Conservation (phyloP, 2,329 filamentous ascomycete species). For the Alternaria sp. region DNA sequence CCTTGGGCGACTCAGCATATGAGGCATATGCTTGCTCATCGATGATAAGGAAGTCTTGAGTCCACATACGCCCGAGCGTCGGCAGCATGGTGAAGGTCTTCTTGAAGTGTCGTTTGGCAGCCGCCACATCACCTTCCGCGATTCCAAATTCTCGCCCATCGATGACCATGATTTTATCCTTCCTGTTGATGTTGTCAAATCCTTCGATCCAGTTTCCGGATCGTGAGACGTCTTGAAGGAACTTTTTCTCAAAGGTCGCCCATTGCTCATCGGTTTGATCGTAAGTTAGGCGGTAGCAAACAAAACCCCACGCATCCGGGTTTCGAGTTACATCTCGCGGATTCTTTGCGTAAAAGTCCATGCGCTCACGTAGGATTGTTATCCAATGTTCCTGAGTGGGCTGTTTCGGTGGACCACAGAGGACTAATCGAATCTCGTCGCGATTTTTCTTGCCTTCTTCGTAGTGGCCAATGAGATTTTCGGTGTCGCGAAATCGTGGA, state of each 20-base stretch:
- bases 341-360: conserved; percentile 20
- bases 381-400: conserved; percentile 28
- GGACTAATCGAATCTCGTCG: conserved; percentile 14
- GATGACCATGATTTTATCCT: conserved; percentile 13
- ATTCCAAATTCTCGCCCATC: conserved; percentile 26
- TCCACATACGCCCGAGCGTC: conserved; percentile 20
- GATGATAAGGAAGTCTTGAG: conserved; percentile 24
- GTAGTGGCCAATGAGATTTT: conserved; percentile 23
- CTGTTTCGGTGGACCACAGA: conserved; percentile 18
- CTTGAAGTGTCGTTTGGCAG: conserved; percentile 22
- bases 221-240: conserved; percentile 18
- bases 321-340: conserved; percentile 9
- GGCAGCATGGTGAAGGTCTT: conserved; percentile 14
- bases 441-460: conserved; percentile 22
- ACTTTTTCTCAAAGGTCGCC: conserved; percentile 20
- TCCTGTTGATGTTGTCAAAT: conserved; percentile 9
- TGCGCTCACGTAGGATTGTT: conserved; percentile 23
- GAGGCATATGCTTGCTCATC: conserved; percentile 20
- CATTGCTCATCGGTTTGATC: conserved; percentile 26
- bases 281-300: conserved; percentile 31
- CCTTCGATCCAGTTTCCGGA: conserved; percentile 14
- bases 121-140: conserved; percentile 28
- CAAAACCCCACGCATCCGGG: conserved; percentile 25
- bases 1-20: conserved; percentile 5
- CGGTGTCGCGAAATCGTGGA: conserved; percentile 16